Base-by-base conservation (phyloP, 2,329 filamentous ascomycete species). In the Colletotrichum paranaense region DNA sequence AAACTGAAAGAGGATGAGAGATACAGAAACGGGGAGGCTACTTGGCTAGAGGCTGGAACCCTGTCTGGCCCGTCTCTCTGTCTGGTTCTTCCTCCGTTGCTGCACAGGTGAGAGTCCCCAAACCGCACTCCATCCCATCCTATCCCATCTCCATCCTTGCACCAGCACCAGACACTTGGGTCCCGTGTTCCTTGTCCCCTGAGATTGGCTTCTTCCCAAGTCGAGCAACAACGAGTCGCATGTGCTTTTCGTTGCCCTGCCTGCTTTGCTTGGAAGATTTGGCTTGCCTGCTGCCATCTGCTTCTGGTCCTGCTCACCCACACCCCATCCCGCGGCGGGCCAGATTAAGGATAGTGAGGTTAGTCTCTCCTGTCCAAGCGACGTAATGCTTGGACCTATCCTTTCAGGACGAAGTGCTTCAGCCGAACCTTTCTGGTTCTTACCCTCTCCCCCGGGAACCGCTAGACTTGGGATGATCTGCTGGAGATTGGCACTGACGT, bases 81-180 rank as follows among this genome's bases (percentile, higher is more conserved):
- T 35, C 62, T 26, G 42, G 42, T 5, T 64, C 26, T 28, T 60
- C 30, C 62, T 65, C 24, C 60, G 22, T 68, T 55, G 30, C 60
- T 24, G 59, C 24, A 24, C 56, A 67, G 53, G 68, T 65, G 55
- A 67, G 68, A 70, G 62, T 28, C 55, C 67, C 53, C 32, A 30
- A 53, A 53, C 60, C 59, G 38, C 42, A 46, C 62, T 30, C 19
- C 38, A 24, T 62, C 64, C 65, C 65, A 67, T n/a, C 35, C 38
- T n/a, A 46, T 46, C 42, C 42, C 42, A 46, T 46, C 42, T 16
- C 42, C 42, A 46, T 46, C 46, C 60, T 30, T 26, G 60, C 35
- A 58, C 65, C 65, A 68, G 66, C 66, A 72, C 69, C 69, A 72
- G 65, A 57, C 69, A 49, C 28, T 65, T 68, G 65, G 69, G 35